phyloP scores from a whole-genome alignment of 345 rosid genomes.

The Trapa bicornis region DNA sequence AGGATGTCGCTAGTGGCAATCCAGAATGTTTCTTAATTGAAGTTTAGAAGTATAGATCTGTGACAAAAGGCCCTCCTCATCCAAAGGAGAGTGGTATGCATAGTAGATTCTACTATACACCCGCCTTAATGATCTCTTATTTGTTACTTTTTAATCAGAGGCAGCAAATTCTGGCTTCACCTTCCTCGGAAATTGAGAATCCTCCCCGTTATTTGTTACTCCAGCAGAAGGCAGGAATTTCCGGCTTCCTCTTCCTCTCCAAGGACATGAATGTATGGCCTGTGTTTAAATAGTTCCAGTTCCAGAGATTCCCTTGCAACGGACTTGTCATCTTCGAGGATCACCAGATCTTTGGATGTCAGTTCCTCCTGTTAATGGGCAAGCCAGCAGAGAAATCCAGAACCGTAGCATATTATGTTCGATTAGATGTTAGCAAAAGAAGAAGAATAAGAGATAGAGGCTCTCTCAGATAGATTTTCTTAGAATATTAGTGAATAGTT shows the following conservation, averaged over 20 bases:
- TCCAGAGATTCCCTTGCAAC: conserved; percentile 20
- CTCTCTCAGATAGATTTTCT: background rate
- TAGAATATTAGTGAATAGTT: background rate
- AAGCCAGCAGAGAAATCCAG: background rate
- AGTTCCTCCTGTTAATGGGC: conserved; percentile 8
- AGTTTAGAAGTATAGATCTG: too few relatives aligned
- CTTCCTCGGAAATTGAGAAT: background rate
- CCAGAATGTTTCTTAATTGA: too few relatives aligned
- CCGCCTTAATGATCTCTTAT: background rate
- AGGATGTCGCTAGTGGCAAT: too few relatives aligned
- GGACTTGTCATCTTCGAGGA: conserved; percentile 17
- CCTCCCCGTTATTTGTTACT: too few relatives aligned
- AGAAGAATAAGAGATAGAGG: background rate
- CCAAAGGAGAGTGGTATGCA: too few relatives aligned
- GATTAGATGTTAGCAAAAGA: background rate
- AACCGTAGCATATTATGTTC: background rate
- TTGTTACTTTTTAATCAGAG: background rate
- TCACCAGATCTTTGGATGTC: conserved; percentile 1
- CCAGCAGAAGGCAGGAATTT: background rate
- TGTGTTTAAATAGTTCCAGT: conserved; percentile 11
- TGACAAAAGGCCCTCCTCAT: too few relatives aligned
- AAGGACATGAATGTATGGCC: background rate
- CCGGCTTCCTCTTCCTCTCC: background rate
- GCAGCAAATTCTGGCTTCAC: background rate
- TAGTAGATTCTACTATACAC: too few relatives aligned